These are phyloP conservation scores for Acanthamoeba culbertsoni DNA, from an alignment of 208 protist genomes.

Conservation along the genomic window DNA sequence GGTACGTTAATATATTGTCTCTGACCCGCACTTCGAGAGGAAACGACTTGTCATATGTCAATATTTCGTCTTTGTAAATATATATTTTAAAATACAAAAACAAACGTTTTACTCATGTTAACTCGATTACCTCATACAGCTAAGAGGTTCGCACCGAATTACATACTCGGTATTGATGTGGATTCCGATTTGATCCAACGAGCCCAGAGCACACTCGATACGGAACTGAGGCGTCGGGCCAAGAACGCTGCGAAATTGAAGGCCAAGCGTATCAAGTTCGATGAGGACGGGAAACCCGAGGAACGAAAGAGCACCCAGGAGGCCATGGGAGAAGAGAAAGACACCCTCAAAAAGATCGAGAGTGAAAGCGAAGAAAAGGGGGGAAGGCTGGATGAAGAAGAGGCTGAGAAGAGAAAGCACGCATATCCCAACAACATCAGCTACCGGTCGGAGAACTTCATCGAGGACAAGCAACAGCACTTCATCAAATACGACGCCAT, in stretches of 20 bases:
- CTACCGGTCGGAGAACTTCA: conserved; percentile 57
- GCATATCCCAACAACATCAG: conserved; percentile 56
- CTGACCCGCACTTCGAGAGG: too few species aligned
- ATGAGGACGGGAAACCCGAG: background rate
- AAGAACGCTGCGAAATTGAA: background rate
- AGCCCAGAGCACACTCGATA: background rate
- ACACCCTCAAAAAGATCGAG: background rate
- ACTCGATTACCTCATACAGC: background rate
- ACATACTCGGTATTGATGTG: conserved; percentile 73
- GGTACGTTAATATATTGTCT: conserved; percentile 41
- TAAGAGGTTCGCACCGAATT: background rate
- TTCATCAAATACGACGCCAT: conserved; percentile 10
- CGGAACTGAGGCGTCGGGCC: background rate
- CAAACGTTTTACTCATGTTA: background rate
- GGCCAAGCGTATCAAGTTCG: background rate
- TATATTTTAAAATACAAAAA: background rate
- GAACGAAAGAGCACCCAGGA: background rate
- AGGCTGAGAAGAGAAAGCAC: background rate
- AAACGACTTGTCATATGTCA: too few species aligned
- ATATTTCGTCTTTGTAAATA: too few species aligned
- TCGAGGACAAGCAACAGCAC: conserved; percentile 16
- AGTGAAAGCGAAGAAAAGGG: background rate
- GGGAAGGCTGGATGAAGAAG: background rate
- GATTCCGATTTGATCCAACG: conserved; percentile 66
- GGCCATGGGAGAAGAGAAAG: conserved; percentile 15